phyloP scores from a whole-genome alignment of 2,329 filamentous ascomycete genomes.

The Xylaria sp. region DNA sequence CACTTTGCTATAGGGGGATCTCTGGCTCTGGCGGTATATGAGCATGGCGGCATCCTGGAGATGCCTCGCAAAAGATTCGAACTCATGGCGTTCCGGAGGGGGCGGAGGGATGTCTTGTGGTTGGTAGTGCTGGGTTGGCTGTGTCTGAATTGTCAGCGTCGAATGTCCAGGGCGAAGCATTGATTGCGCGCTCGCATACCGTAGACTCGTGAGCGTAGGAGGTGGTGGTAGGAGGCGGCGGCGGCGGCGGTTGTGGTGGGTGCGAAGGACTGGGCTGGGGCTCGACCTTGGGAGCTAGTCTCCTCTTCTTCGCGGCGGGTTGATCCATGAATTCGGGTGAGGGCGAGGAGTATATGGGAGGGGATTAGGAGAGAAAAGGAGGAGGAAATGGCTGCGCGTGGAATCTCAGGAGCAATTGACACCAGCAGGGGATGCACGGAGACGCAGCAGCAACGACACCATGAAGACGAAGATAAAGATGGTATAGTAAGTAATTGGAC shows the following conservation, averaged over 20 bases:
- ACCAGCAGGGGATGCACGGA: conserved; percentile 12
- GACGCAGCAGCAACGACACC: conserved; percentile 16
- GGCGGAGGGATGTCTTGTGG: conserved; percentile 46
- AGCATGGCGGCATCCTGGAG: conserved; percentile 75
- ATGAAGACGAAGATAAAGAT: conserved; percentile 26
- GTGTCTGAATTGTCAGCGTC: conserved; percentile 37
- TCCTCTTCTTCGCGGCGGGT: conserved; percentile 54
- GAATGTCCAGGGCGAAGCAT: conserved; percentile 16
- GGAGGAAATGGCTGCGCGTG: conserved; percentile 1
- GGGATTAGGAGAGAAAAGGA: not conserved
- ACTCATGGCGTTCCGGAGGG: conserved; percentile 65
- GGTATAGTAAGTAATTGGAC: conserved; percentile 21
- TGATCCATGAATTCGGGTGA: conserved; percentile 45
- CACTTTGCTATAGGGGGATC: conserved; percentile 65
- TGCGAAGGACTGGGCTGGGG: conserved; percentile 47
- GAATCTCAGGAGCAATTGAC: conserved; percentile 31
- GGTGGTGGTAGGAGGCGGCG: conserved; percentile 31
- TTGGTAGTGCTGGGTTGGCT: conserved; percentile 45
- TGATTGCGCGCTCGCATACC: conserved; percentile 33
- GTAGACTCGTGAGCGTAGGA: conserved; percentile 47
- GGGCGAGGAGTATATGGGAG: not conserved
- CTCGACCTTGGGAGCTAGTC: conserved; percentile 51
- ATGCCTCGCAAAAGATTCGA: conserved; percentile 73
- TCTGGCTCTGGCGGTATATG: conserved; percentile 71
- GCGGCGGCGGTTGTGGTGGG: conserved; percentile 41